Base-by-base conservation (phyloP, 179 eudicot species). In the Beta lomatogona region DNA sequence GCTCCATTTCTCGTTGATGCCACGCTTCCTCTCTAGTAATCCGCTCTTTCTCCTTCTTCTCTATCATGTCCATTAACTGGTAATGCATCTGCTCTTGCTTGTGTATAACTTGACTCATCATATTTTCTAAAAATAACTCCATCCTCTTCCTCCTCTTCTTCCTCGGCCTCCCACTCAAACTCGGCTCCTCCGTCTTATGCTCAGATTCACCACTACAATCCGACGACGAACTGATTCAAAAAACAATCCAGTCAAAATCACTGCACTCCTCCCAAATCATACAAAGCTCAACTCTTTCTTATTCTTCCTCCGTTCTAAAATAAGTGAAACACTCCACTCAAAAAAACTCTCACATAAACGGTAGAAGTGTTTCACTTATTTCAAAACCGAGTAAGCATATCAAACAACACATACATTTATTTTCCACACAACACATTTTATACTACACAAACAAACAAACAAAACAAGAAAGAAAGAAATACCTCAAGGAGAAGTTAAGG, bases 41-140 rank as follows among this genome's bases (percentile, higher is more conserved):
- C 55, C 93, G 80, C 54, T 87, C 91, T 48, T 75, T 75, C 78
- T 91, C 91, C 77, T 75, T 88, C 78, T 48, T 84, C 76, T 89
- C 89, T 18, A 89, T 80, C 74, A 84, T 48, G n/a, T 88, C 88
- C 66, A 89, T 84, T 72, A 91, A 76, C 72, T 88, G 92, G 66
- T 81, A 84, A 74, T 91, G 89, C 93, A 89, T 89, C 83, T 84
- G 80, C 76, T 91, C 93, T 68, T 89, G 93, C 86, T 81, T 91
- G 48, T 85, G 55, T 28, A 85, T 81, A 19, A 91, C 85, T 77
- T 82, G 85, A 54, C 58, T 78, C 80, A 88, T 75, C 82, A 89
- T 73, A 25, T 50, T 81, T 78, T 86, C 76, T 64, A 91, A 25
- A 70, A 63, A 87, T 2, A 64, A 75, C 81, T 91, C 85, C 6